Base-by-base conservation (phyloP, 495 filamentous ascomycete species). In the Apodospora peruviana region DNA sequence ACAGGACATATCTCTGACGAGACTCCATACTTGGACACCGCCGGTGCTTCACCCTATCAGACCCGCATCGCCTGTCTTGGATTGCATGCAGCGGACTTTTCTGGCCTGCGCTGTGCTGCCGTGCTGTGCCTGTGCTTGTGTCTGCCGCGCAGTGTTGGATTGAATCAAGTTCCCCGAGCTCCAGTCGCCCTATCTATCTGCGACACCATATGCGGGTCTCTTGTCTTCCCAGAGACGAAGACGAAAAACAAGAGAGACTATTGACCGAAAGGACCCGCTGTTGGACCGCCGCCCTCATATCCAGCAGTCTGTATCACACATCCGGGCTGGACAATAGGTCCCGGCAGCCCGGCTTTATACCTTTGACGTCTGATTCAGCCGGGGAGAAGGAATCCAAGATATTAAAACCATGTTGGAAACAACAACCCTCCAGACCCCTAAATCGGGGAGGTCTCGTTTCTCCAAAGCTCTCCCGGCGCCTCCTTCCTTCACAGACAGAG, bases 381-480 rank as follows among this genome's bases (percentile, higher is more conserved):
- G 58, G 52, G 40, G 45, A 50, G 51, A 35, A 46, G 50, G 49
- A 38, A 42, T 32, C 27, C 14, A 47, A 53, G 27, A 48, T 40
- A 50, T 25, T 16, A 43, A 19, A 27, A 32, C 37, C 38, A 62
- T 52, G 55, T 63, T 64, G 62, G 58, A 51, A 36, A 43, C 52
- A 21, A 32, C 62, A 40, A 51, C 50, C 44, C 43, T 66, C 27
- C 50, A 56, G 56, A 58, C 56, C 56, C 60, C 60, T 44, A 63
- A 58, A 47, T 51, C 56, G 1, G 60, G 62, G 37, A 42, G 58
- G 45, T 67, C 64, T 45, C 64, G 62, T 22, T 67, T 61, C 52
- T 67, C 64, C 24, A 67, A 67, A 53, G 64, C 62, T 1, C 58
- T 65, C 25, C 64, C 62, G 20, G 52, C 56, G 17, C 61, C 61